Conservation (phyloP, 805 yeast genomes). For the Sporopachydermia quercuum region DNA sequence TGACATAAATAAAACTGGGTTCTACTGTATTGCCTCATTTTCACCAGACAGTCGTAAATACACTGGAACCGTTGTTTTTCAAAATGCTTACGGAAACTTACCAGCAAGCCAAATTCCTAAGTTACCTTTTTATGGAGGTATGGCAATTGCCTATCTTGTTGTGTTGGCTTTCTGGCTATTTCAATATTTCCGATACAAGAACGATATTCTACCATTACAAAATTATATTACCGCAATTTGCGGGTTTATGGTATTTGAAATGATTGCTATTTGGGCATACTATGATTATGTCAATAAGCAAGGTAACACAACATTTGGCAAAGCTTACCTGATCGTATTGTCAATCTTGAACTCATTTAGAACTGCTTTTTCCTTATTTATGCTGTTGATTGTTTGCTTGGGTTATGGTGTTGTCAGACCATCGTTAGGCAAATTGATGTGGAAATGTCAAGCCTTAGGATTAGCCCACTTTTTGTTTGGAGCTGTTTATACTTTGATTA, state of each 20-base stretch:
- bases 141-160: constrained; percentile 72
- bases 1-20: constrained; percentile 63
- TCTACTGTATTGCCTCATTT: constrained; percentile 76
- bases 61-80: constrained; percentile 61
- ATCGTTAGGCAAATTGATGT: constrained; percentile 68
- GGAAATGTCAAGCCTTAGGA: constrained; percentile 47
- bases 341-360: constrained; percentile 70
- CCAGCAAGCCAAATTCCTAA: constrained; percentile 88
- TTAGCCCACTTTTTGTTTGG: constrained; percentile 40
- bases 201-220: constrained; percentile 81
- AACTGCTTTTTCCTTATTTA: constrained; percentile 75
- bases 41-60: constrained; percentile 28
- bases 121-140: constrained; percentile 73
- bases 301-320: constrained; percentile 38
- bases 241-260: constrained; percentile 69
- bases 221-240: constrained; percentile 80
- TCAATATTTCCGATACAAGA: constrained; percentile 71
- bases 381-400: constrained; percentile 68
- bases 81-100: constrained; percentile 82
- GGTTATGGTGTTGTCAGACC: constrained; percentile 95
- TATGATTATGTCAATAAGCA: constrained; percentile 66
- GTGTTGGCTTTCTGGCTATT: constrained; percentile 74
- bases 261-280: constrained; percentile 80
- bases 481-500: constrained; percentile 35
- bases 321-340: constrained; percentile 61